Percentiles rank a stretch among this genome's conserved stretches.
Conservation (phyloP, 805 yeast genomes). For the Candida patagonica region DNA sequence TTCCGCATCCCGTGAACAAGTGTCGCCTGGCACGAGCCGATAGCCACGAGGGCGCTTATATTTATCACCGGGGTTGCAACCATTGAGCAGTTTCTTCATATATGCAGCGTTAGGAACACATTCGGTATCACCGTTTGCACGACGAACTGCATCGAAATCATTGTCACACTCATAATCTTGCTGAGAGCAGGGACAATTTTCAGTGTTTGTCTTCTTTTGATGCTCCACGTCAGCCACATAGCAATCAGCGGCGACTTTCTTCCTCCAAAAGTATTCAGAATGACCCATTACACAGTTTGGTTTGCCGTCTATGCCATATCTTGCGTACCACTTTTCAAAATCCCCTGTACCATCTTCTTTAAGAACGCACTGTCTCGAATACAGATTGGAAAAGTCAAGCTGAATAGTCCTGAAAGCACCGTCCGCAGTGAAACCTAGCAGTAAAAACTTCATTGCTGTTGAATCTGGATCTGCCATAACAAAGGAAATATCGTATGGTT, state of each 20-base stretch:
- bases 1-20: conserved; percentile 29
- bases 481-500: conserved; percentile 32
- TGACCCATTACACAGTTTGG: conserved; percentile 60
- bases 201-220: conserved; percentile 36
- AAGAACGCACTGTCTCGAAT: conserved; percentile 18
- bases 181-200: conserved; percentile 55
- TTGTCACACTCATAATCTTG: conserved; percentile 68
- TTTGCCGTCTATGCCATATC: conserved; percentile 25
- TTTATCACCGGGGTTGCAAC: conserved; percentile 25
- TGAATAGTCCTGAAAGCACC: conserved; percentile 40
- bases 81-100: conserved; percentile 23
- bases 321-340: conserved; percentile 56
- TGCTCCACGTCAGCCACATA: conserved; percentile 36
- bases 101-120: conserved; percentile 38
- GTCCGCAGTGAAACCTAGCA: conserved; percentile 32
- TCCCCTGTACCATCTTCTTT: conserved; percentile 39
- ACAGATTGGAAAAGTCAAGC: conserved; percentile 38
- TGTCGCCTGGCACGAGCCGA: conserved; percentile 36
- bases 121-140: conserved; percentile 16
- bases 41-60: conserved; percentile 31
- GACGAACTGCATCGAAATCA: conserved; percentile 24
- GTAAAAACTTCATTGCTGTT: conserved; percentile 48
- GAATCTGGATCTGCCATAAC: conserved; percentile 61
- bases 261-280: conserved; percentile 50
- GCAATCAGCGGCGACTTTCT: conserved; percentile 59